Conservation (phyloP, 345 rosid genomes). For the Euphorbia tirucalli region DNA sequence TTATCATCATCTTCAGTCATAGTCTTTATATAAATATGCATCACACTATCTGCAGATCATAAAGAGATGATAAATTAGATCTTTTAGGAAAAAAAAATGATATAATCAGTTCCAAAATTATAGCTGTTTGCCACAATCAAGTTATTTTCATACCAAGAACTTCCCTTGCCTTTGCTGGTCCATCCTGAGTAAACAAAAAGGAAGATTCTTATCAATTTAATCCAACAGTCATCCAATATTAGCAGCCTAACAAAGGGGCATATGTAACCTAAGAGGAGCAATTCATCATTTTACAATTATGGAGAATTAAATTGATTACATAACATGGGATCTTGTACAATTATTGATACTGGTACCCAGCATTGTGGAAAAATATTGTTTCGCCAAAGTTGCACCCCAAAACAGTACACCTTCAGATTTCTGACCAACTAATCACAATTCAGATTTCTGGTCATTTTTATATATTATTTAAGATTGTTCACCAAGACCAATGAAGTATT, state of each 20-base stretch:
- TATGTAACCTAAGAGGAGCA: not conserved
- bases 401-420: not conserved
- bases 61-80: slow-evolving; percentile 22
- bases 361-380: not conserved
- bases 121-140: slow-evolving; percentile 6
- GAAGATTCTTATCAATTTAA: slow-evolving; percentile 9
- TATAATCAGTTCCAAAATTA: not conserved
- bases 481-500: no score
- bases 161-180: slow-evolving; percentile 62
- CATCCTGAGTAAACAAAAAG: slow-evolving; percentile 56
- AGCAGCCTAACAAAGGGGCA: not conserved
- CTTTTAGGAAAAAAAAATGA: slow-evolving; percentile 12
- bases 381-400: not conserved
- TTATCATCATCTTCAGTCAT: slow-evolving; percentile 95
- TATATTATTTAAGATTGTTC: no score
- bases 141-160: slow-evolving; percentile 58
- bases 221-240: not conserved
- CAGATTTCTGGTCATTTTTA: no score
- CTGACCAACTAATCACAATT: not conserved
- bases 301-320: not conserved
- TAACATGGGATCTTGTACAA: not conserved
- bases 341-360: not conserved
- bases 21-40: slow-evolving; percentile 70
- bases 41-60: slow-evolving; percentile 60
- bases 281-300: not conserved